Evolutionary conservation across 2,329 filamentous ascomycete species (phyloP).

Genomic region (Aschersonia sp.): DNA sequence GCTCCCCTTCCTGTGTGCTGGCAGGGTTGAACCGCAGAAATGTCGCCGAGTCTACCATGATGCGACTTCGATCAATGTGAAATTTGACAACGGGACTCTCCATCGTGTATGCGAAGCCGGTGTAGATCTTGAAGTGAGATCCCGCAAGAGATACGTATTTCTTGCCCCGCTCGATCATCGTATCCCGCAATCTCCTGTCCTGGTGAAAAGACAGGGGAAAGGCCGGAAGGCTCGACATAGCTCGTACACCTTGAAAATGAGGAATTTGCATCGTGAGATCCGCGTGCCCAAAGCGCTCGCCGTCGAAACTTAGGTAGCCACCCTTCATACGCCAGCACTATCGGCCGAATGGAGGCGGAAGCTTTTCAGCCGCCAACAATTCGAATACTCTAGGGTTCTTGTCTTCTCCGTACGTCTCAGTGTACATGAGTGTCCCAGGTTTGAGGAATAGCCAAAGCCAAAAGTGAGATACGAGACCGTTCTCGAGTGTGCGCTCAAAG

Average conservation of each 20-base stretch:
- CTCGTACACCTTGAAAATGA: slow-evolving; percentile 65
- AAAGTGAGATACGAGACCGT: slow-evolving; percentile 66
- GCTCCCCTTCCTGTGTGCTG: too few relatives aligned
- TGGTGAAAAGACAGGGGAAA: slow-evolving; percentile 66
- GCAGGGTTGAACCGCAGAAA: too few relatives aligned
- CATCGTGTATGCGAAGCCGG: neutral
- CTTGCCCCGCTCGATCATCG: slow-evolving; percentile 67
- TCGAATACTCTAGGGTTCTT: slow-evolving; percentile 75
- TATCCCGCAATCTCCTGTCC: slow-evolving; percentile 44
- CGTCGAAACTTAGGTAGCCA: slow-evolving; percentile 75
- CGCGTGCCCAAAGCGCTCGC: slow-evolving; percentile 69
- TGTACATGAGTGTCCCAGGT: slow-evolving; percentile 66
- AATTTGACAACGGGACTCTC: too few relatives aligned
- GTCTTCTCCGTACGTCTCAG: slow-evolving; percentile 58
- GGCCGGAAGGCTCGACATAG: slow-evolving; percentile 63
- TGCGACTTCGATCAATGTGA: too few relatives aligned
- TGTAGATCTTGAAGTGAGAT: neutral
- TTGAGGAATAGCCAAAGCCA: slow-evolving; percentile 83
- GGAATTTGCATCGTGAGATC: slow-evolving; percentile 54
- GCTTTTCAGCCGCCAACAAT: slow-evolving; percentile 61
- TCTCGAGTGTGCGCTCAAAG: slow-evolving; percentile 65
- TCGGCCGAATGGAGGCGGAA: slow-evolving; percentile 53
- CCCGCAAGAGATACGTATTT: slow-evolving; percentile 66
- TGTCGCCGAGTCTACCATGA: too few relatives aligned
- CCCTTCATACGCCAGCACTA: slow-evolving; percentile 67